Percentiles rank a stretch among this genome's conserved stretches.
Evolutionary conservation across 2,329 filamentous ascomycete genomes (phyloP).

Genomic region (Aspergillus pseudoviridinutans): DNA sequence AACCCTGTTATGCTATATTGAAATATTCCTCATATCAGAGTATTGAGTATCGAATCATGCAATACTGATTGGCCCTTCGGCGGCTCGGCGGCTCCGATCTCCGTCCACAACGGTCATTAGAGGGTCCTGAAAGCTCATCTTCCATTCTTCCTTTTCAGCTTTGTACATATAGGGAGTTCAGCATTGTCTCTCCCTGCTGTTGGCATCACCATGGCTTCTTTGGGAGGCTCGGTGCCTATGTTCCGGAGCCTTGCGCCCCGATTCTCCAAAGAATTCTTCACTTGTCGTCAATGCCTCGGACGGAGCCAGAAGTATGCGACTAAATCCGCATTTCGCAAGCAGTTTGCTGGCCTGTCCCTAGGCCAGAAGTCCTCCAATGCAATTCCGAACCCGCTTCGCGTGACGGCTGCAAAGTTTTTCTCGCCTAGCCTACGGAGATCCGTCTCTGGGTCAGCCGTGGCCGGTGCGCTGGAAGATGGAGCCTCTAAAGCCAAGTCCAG

Average conservation of each 20-base stretch:
- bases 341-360: slow-evolving; percentile 26
- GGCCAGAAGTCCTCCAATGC: slow-evolving; percentile 21
- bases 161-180: not conserved
- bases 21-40: not conserved
- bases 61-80: slow-evolving; percentile 16
- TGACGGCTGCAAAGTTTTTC: slow-evolving; percentile 27
- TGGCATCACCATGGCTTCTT: slow-evolving; percentile 29
- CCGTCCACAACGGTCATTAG: slow-evolving; percentile 3
- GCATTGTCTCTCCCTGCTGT: slow-evolving; percentile 1
- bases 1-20: not conserved
- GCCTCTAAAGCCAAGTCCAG: slow-evolving; percentile 30
- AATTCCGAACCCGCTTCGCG: slow-evolving; percentile 21
- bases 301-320: slow-evolving; percentile 27
- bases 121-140: not conserved
- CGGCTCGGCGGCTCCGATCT: slow-evolving; percentile 9
- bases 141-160: slow-evolving; percentile 1
- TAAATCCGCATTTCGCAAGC: slow-evolving; percentile 29
- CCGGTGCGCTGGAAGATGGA: slow-evolving; percentile 18
- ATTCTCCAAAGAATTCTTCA: slow-evolving; percentile 37
- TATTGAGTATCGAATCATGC: slow-evolving; percentile 13
- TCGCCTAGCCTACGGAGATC: slow-evolving; percentile 21
- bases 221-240: slow-evolving; percentile 27
- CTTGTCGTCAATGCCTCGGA: slow-evolving; percentile 39
- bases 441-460: slow-evolving; percentile 17
- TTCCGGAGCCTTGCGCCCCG: slow-evolving; percentile 34